Base-by-base conservation (phyloP, 2,329 filamentous ascomycete genomes). In the Colletotrichum caudatum region DNA sequence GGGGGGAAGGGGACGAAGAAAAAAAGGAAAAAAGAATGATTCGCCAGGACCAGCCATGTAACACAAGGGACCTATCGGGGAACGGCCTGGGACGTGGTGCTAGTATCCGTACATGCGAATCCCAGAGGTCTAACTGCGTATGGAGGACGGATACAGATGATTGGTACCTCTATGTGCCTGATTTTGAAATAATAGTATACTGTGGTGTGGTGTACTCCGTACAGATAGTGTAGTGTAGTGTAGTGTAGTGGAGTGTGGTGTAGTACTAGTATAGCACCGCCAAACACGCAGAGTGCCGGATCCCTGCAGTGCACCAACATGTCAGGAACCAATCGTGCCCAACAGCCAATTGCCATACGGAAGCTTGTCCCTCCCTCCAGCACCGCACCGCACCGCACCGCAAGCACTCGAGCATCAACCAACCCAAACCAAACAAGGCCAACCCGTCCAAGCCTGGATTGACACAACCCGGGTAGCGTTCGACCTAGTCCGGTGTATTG, bases 251-350 rank as follows among this genome's bases (percentile, higher is more conserved):
- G 3, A 29, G 29, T 29, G 29, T 29, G 5, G 29, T 8, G 35
- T 37, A 37, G 35, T 37, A 9, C 18, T 37, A 37, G 35, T 37
- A 9, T 41, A 41, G 39, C 39, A 41, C 39, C 39, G 4, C 11
- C 64, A 64, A 71, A 69, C 58, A 64, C 64, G 59, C 59, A 63
- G 51, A 59, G 39, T n/a, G n/a, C 44, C 59, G 53, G 64, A 69
- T 65, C 69, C 69, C 69, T 71, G 64, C 69, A 33, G 65, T 39
- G 65, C 54, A 6, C 41, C 16, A 18, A 20, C 7, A 20, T 44
- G 50, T 51, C 65, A 56, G 54, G n/a, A 44, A 50, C 53, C 53
- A 71, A 44, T 54, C 41, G 46, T 46, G 44, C 46, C 18, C 44
- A n/a, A 39, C 37, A 39, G 14, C 16, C 39, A 14, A 16, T 6